These are phyloP conservation scores for Agapanthus africanus DNA, from an alignment of 106 monocot genomes.

Conservation along the genomic window DNA sequence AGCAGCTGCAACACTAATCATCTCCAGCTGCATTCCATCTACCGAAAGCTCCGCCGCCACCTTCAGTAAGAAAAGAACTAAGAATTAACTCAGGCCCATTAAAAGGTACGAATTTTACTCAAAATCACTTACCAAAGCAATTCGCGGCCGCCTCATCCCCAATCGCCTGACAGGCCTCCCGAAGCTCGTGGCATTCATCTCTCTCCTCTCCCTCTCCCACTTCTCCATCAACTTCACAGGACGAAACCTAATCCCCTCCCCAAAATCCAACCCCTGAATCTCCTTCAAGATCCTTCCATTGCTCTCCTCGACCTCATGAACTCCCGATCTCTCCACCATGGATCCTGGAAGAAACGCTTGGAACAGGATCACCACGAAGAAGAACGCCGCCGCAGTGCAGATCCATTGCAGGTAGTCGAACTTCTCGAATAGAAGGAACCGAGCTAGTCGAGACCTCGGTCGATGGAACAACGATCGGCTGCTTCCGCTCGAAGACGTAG, in stretches of 20 bases:
- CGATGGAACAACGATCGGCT: not conserved
- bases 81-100: not conserved
- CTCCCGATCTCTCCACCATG: not conserved
- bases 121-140: slow-evolving; percentile 46
- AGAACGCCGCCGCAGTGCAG: slow-evolving; percentile 43
- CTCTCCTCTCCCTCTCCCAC: slow-evolving; percentile 50
- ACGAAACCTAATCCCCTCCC: slow-evolving; percentile 53
- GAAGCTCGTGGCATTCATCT: slow-evolving; percentile 17
- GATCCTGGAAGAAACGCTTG: slow-evolving; percentile 57
- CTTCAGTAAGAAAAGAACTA: slow-evolving; percentile 29
- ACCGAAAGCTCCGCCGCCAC: slow-evolving; percentile 38
- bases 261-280: slow-evolving; percentile 38
- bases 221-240: slow-evolving; percentile 47
- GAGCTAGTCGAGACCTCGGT: slow-evolving; percentile 41
- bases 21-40: slow-evolving; percentile 49
- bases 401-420: slow-evolving; percentile 61
- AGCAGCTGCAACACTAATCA: slow-evolving; percentile 44
- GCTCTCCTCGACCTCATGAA: not conserved
- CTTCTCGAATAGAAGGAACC: slow-evolving; percentile 63
- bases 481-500: slow-evolving; percentile 23
- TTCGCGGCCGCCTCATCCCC: slow-evolving; percentile 36
- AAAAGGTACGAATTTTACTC: not conserved
- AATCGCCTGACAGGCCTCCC: slow-evolving; percentile 24
- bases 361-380: slow-evolving; percentile 54
- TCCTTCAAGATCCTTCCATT: slow-evolving; percentile 1